A percentile compares a stretch with the other conserved stretches of the same genome.
phyloP scores from a whole-genome alignment of 768 basidiomycete species.

The Tulasnella sp. region DNA sequence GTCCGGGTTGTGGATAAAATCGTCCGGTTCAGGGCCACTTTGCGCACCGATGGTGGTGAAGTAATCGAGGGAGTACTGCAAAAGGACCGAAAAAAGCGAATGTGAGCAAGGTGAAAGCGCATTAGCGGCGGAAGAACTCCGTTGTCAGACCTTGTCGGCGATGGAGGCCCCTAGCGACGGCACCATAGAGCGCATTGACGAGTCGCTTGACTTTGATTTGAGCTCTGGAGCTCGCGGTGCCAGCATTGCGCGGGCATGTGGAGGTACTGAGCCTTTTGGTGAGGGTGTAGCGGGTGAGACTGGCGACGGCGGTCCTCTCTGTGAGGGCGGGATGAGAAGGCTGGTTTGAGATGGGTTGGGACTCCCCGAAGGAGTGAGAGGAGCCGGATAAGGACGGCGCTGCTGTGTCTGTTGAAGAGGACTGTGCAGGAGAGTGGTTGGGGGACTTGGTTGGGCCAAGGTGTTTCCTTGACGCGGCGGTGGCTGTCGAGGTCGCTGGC shows the following conservation, averaged over 20 bases:
- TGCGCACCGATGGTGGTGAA: constrained; percentile 62
- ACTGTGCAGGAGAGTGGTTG: neutral
- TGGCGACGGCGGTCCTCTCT: neutral
- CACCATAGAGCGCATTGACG: neutral
- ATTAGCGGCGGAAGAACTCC: neutral
- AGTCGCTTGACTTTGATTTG: constrained; percentile 2
- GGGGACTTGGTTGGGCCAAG: constrained; percentile 4
- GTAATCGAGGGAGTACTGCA: constrained; percentile 58
- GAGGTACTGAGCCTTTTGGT: neutral
- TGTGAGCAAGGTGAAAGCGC: neutral
- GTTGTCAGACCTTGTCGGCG: neutral
- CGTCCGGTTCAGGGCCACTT: constrained; percentile 48
- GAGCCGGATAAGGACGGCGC: neutral
- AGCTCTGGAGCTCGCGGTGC: neutral
- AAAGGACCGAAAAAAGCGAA: neutral
- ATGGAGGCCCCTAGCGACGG: neutral
- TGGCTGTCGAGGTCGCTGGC: neutral
- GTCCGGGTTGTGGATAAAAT: constrained; percentile 64
- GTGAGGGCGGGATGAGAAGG: neutral
- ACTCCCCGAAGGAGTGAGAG: neutral
- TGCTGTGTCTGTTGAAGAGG: constrained; percentile 2
- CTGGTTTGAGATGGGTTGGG: constrained; percentile 2
- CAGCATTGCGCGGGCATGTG: neutral
- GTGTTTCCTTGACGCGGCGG: neutral
- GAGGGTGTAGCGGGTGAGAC: neutral